Evolutionary conservation across 2,329 filamentous ascomycete genomes (phyloP).

Genomic region (Trichophyton mentagrophytes): DNA sequence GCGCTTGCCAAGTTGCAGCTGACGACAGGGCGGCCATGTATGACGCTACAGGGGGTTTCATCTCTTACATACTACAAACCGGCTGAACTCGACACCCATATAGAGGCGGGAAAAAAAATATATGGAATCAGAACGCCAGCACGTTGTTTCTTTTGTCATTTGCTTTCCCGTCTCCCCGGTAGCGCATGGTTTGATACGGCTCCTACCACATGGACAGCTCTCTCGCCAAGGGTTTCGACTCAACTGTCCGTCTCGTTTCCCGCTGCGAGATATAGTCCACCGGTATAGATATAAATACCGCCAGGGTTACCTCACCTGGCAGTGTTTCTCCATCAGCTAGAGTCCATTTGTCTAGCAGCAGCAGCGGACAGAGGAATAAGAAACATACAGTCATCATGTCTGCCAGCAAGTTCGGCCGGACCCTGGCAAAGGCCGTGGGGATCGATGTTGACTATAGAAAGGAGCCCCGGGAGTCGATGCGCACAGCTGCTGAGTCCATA

Average conservation of each 20-base stretch:
- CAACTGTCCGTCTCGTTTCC: background rate
- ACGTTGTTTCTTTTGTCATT: background rate
- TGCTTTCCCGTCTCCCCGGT: background rate
- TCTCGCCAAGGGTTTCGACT: background rate
- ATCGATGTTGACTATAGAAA: slow-evolving; percentile 11
- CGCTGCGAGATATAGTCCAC: background rate
- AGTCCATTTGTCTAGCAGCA: background rate
- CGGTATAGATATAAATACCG: slow-evolving; percentile 2
- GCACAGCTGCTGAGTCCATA: slow-evolving; percentile 10
- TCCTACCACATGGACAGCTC: background rate
- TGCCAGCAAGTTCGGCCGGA: slow-evolving; percentile 6
- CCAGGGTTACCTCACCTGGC: background rate
- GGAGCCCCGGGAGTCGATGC: slow-evolving; percentile 10
- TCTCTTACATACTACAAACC: no score
- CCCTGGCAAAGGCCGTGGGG: slow-evolving; percentile 6
- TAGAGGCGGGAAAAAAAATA: background rate
- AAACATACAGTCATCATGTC: slow-evolving; percentile 4
- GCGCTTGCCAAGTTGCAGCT: background rate
- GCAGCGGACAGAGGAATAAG: background rate
- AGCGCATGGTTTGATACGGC: background rate
- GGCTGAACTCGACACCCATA: background rate
- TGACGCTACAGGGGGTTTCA: slow-evolving; percentile 2
- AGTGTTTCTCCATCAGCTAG: background rate
- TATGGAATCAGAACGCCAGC: background rate
- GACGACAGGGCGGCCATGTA: slow-evolving; percentile 5